phyloP scores from a whole-genome alignment of 108 stramenopile genomes.

The Cyclotella baltica region DNA sequence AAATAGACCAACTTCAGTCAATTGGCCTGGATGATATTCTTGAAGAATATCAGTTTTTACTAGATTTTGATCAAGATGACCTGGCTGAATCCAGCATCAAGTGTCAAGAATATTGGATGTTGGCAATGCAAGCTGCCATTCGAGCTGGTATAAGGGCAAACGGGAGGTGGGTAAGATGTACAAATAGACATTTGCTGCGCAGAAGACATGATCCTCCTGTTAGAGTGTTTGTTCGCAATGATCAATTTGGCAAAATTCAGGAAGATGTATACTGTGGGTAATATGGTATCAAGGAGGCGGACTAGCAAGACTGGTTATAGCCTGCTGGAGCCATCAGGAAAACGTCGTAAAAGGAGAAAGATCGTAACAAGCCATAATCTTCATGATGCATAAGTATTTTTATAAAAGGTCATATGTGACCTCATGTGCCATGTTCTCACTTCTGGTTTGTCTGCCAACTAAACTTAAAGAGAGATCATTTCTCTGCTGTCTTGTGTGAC shows the following conservation, averaged over 20 bases:
- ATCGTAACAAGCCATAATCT: too few species aligned
- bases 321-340: too few species aligned
- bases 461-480: not conserved
- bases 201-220: not conserved
- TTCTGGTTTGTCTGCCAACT: not conserved
- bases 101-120: not conserved
- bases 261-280: not conserved
- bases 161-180: not conserved
- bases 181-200: not conserved
- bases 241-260: not conserved
- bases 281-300: not conserved
- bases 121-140: not conserved
- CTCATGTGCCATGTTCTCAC: too few species aligned
- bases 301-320: too few species aligned
- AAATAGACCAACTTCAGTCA: not conserved
- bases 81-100: not conserved
- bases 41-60: not conserved
- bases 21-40: not conserved
- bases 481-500: not conserved
- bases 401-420: too few species aligned
- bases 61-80: not conserved
- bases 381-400: too few species aligned
- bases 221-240: not conserved
- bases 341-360: too few species aligned
- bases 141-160: not conserved